Base-by-base conservation (phyloP, 441 rosid species). In the Brassica hybrid region DNA sequence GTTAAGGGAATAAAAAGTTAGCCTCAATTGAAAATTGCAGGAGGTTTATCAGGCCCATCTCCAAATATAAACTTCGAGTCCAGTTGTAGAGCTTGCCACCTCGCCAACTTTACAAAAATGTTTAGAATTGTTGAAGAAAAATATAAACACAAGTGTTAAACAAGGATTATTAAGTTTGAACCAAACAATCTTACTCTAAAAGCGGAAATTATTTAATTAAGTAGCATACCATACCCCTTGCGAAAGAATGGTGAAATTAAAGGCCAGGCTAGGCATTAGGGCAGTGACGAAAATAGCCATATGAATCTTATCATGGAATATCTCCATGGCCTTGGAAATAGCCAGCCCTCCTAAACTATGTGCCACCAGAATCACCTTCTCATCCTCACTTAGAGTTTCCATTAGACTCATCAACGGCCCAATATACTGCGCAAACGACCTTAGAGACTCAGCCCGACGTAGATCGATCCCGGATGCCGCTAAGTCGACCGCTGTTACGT, bases 261-360 rank as follows among this genome's bases (percentile, higher is more conserved):
- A 84, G 17, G 75, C 63, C 2, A 84, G 90, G 2, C 84, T 89
- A 19, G 86, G 88, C 92, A 86, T 86, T 1, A 3, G 0, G 18
- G 92, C 90, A 36, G 83, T 64, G 27, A 85, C 66, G 63, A 84
- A 91, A 66, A 89, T 83, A 10, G 87, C 86, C 6, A 76, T 79
- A 13, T 73, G 65, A 76, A 89, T 71, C 77, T 85, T 89, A 4
- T 30, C 7, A 1, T 84, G 86, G 25, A 78, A 78, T 32, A 38
- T 83, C 77, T 89, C 90, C 92, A 86, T 89, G 16, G 88, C 84
- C 25, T 72, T 83, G 52, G 90, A 84, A 74, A 89, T 54, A 11
- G 89, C 91, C 23, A 82, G 64, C 3, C 95, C 90, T 4, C 86
- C 85, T 0, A 72, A 69, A 81, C 86, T 88, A 61, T 88, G 90